Evolutionary conservation across 1,139 yeast genomes (phyloP).

Genomic region (Casaregolazyma suthepensis): DNA sequence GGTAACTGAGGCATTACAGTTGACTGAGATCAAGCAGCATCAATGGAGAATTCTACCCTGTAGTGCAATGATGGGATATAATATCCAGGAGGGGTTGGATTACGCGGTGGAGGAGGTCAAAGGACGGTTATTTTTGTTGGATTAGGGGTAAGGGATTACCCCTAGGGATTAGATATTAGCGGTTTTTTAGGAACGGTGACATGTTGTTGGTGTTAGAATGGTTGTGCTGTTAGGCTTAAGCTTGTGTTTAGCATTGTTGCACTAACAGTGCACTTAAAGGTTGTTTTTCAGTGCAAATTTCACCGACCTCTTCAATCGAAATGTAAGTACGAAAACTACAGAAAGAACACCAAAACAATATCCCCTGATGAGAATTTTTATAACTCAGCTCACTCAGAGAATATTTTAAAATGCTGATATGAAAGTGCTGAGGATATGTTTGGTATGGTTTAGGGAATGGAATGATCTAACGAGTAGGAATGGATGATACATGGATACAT

Average conservation of each 20-base stretch:
- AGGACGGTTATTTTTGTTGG: slow-evolving; percentile 34
- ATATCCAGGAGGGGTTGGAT: slow-evolving; percentile 41
- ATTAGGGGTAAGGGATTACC: slow-evolving; percentile 15
- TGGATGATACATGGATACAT: background rate
- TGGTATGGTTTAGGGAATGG: background rate
- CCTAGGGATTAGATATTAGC: background rate
- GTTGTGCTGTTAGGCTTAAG: no score
- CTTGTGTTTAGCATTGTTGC: no score
- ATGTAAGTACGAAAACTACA: background rate
- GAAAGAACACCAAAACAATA: background rate
- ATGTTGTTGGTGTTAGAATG: background rate
- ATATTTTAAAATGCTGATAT: background rate
- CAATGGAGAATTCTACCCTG: slow-evolving; percentile 38
- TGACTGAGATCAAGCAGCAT: slow-evolving; percentile 45
- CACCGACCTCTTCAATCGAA: background rate
- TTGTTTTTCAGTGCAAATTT: background rate
- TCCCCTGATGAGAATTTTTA: background rate
- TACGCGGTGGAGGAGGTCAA: slow-evolving; percentile 45
- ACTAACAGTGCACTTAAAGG: no score
- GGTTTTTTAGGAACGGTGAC: no score
- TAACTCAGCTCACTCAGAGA: background rate
- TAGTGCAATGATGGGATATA: slow-evolving; percentile 55
- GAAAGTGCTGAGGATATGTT: background rate
- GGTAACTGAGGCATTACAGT: slow-evolving; percentile 29
- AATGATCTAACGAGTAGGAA: background rate